These are phyloP conservation scores for Nymphaea colorata DNA, from an alignment of 164 flowering plant genomes.

Conservation along the genomic window DNA sequence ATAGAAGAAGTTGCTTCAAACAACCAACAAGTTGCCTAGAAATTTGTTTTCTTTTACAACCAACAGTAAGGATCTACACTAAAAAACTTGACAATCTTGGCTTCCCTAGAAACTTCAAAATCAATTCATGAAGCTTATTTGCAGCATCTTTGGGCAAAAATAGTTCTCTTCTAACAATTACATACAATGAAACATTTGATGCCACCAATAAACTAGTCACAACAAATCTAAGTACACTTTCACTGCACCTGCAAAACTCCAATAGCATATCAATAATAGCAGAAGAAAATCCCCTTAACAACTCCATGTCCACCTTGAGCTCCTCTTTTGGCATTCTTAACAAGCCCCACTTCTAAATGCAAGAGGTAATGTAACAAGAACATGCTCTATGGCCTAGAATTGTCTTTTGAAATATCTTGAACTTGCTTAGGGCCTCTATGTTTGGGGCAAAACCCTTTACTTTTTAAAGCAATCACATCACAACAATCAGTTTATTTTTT, in stretches of 20 bases:
- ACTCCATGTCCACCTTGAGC: slow-evolving; percentile 13
- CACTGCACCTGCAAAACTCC: slow-evolving; percentile 76
- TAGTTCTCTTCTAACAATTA: slow-evolving; percentile 69
- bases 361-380: slow-evolving; percentile 53
- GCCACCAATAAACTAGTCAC: slow-evolving; percentile 33
- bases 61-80: slow-evolving; percentile 85
- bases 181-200: slow-evolving; percentile 45
- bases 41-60: slow-evolving; percentile 82
- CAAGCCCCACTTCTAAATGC: not conserved
- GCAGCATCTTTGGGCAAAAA: slow-evolving; percentile 32
- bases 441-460: slow-evolving; percentile 87
- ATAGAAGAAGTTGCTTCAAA: slow-evolving; percentile 49
- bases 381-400: slow-evolving; percentile 53
- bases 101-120: slow-evolving; percentile 78
- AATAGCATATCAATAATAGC: slow-evolving; percentile 69
- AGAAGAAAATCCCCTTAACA: slow-evolving; percentile 42
- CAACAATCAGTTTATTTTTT: slow-evolving; percentile 53
- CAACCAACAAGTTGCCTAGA: slow-evolving; percentile 53
- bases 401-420: slow-evolving; percentile 55
- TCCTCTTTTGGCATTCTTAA: slow-evolving; percentile 20
- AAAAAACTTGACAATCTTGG: slow-evolving; percentile 71
- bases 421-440: slow-evolving; percentile 94
- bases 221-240: slow-evolving; percentile 83
- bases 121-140: slow-evolving; percentile 67
- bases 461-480: slow-evolving; percentile 94